A percentile compares a stretch with the other conserved stretches of the same genome.
Conservation (phyloP, 2,329 filamentous ascomycete genomes). For the Colletotrichum sp. region DNA sequence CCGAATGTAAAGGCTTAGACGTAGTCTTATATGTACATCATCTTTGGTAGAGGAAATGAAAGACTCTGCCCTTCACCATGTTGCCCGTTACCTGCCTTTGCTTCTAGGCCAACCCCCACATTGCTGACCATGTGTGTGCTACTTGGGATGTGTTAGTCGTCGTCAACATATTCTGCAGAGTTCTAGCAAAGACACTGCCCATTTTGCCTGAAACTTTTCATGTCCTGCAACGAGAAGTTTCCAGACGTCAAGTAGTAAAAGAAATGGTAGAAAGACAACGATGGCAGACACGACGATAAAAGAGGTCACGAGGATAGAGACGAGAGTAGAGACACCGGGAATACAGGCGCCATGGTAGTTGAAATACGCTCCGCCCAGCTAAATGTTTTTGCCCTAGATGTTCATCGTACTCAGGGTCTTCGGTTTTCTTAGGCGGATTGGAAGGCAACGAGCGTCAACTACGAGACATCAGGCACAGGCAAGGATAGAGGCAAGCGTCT, state of each 20-base stretch:
- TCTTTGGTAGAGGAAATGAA: neutral
- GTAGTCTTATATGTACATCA: conserved; percentile 17
- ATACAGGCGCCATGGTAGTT: neutral
- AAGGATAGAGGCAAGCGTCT: neutral
- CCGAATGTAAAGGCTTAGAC: conserved; percentile 7
- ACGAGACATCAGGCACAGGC: neutral
- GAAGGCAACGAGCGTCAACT: neutral
- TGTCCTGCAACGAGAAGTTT: neutral
- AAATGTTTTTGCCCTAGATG: neutral
- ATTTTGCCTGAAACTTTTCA: neutral
- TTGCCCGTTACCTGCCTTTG: neutral
- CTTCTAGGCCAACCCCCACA: neutral
- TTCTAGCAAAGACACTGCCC: neutral
- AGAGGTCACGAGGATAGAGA: neutral
- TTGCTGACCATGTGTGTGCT: neutral
- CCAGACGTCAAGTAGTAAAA: neutral
- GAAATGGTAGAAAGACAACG: neutral
- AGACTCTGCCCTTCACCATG: neutral
- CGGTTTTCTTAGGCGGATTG: neutral
- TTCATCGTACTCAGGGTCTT: neutral
- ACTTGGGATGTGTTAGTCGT: fast-evolving
- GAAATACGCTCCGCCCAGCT: neutral
- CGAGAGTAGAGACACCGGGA: neutral
- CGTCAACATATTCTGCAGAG: neutral
- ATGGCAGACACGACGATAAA: neutral